Evolutionary conservation across 495 filamentous ascomycete species (phyloP).

Genomic region (Penicillium canariense): DNA sequence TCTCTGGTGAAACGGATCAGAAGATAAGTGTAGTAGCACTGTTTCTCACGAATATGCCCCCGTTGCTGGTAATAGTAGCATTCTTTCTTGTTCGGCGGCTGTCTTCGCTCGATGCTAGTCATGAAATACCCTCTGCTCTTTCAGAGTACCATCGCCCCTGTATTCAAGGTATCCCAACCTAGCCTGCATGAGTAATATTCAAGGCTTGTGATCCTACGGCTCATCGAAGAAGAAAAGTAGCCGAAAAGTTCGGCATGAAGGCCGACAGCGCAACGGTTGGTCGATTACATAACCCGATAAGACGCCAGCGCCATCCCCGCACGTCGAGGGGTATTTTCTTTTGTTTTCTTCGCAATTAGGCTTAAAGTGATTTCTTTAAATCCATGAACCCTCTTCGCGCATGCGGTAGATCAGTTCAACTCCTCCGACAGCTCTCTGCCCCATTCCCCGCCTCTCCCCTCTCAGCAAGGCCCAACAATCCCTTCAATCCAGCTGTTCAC

Average conservation of each 20-base stretch:
- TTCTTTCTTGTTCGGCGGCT: no score
- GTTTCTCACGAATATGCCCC: no score
- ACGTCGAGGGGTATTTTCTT: slow-evolving; percentile 21
- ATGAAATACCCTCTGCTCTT: no score
- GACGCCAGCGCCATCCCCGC: slow-evolving; percentile 27
- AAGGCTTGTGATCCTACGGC: slow-evolving; percentile 3
- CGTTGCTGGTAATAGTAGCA: no score
- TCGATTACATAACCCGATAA: slow-evolving; percentile 23
- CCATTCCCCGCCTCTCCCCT: slow-evolving; percentile 20
- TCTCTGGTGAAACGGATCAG: no score
- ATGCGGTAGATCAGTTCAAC: slow-evolving; percentile 28
- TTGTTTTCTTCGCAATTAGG: slow-evolving; percentile 15
- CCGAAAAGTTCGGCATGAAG: slow-evolving; percentile 4
- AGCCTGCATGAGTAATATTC: neutral
- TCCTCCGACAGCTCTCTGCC: slow-evolving; percentile 21
- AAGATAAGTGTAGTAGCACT: no score
- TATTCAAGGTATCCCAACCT: neutral
- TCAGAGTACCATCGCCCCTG: no score
- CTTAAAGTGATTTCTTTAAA: neutral
- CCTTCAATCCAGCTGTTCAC: slow-evolving; percentile 22
- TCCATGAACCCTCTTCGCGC: slow-evolving; percentile 38
- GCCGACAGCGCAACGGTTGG: slow-evolving; percentile 7
- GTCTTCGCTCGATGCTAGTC: no score
- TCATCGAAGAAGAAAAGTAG: neutral
- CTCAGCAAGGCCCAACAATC: slow-evolving; percentile 17